Conservation (phyloP, 2,329 filamentous ascomycete species). For the Xylariaceae sp. region DNA sequence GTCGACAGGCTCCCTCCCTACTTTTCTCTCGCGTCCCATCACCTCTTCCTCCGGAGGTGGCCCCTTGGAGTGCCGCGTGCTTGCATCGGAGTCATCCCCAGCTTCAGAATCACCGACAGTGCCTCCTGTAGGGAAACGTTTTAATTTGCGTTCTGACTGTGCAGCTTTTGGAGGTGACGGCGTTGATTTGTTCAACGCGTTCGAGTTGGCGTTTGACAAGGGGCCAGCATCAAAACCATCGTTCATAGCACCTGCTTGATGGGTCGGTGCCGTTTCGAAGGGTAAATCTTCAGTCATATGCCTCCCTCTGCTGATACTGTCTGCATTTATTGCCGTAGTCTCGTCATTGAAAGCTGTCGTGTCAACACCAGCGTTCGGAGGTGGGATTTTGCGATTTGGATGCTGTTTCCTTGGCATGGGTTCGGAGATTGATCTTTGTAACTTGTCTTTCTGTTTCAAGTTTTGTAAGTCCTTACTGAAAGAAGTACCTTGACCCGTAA, state of each 20-base stretch:
- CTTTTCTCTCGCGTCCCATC: slow-evolving; percentile 14
- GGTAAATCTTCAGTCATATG: slow-evolving; percentile 20
- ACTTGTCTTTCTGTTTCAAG: slow-evolving; percentile 11
- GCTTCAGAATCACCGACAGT: slow-evolving; percentile 42
- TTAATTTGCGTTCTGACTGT: slow-evolving; percentile 20
- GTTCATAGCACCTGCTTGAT: slow-evolving; percentile 25
- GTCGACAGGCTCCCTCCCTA: slow-evolving; percentile 13
- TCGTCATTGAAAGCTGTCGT: slow-evolving; percentile 35
- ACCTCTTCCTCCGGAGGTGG: slow-evolving; percentile 3
- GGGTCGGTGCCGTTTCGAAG: slow-evolving; percentile 39
- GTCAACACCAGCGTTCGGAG: slow-evolving; percentile 31
- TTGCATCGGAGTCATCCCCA: slow-evolving; percentile 23
- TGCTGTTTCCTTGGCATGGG: slow-evolving; percentile 11
- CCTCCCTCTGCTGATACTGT: neutral
- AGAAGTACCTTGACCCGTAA: slow-evolving; percentile 21
- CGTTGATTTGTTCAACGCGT: slow-evolving; percentile 38
- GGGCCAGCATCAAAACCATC: slow-evolving; percentile 27
- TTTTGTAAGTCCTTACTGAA: slow-evolving; percentile 2
- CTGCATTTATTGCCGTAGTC: slow-evolving; percentile 14
- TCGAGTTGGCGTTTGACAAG: slow-evolving; percentile 37
- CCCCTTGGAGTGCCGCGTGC: slow-evolving; percentile 5
- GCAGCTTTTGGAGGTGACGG: slow-evolving; percentile 26
- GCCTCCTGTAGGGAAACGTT: slow-evolving; percentile 29
- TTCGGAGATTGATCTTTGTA: slow-evolving; percentile 17
- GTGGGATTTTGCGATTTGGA: slow-evolving; percentile 10